Base-by-base conservation (phyloP, 768 basidiomycete species). In the Lactifluus volemus region DNA sequence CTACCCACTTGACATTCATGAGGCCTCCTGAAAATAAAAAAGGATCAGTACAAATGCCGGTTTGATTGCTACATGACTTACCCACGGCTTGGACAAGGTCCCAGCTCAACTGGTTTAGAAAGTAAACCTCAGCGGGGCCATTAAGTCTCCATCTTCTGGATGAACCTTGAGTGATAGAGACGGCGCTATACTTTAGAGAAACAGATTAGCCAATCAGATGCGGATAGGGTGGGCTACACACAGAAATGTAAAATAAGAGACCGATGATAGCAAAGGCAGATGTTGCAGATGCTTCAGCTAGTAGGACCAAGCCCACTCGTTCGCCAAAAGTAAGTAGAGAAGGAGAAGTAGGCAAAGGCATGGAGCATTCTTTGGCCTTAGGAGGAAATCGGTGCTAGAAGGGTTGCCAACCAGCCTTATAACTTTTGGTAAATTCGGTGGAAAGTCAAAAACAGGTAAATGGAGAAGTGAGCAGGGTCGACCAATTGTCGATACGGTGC, bases 1-100 rank as follows among this genome's bases (percentile, higher is more conserved):
- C 55, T 25, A 71, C 67, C 75, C 75, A 76, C 60, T 64, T 69
- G 12, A 74, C 69, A 60, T 74, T 67, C 63, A 78, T 70, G 17
- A 77, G 67, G 2, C 74, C 74, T 2, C 77, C 76, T 76, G 47
- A 44, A 53, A 12, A 0, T 30, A 34, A n/a, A 51, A 3, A n/a
- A 6, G 5, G 17, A 30, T 59, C 38, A 59, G 45, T 25, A 12
- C 25, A 9, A 6, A 52, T 19, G 5, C 12, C 36, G 15, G 34
- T 39, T 30, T 17, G n/a, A 12, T n/a, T 19, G 7, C 12, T 21
- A 8, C 15, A 10, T n/a, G 15, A 51, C 45, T 55, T 19, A 60
- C 67, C 71, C 11, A 56, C n/a, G 21, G 69, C 67, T 30, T 69
- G 69, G 32, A 71, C 65, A 36, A 72, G 53, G 47, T 72, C 71